These are phyloP conservation scores for Neurospora sp. DNA, from an alignment of 495 filamentous ascomycete species.

Conservation along the genomic window DNA sequence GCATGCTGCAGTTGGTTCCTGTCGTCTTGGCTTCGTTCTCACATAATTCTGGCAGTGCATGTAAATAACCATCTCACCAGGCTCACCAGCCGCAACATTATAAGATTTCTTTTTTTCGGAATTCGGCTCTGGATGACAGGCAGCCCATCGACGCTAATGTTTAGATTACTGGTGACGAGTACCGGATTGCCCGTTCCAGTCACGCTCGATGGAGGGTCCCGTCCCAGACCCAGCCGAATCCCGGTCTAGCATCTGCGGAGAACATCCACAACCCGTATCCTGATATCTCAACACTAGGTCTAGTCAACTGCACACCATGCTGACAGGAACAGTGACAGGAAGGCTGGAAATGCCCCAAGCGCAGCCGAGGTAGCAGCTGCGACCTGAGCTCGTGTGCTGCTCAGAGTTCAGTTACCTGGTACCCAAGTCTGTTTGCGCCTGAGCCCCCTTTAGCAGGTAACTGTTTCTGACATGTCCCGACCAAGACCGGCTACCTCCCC, in stretches of 20 bases:
- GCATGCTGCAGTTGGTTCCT: not conserved
- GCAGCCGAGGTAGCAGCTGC: not conserved
- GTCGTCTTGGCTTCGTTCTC: not conserved
- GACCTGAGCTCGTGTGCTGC: not conserved
- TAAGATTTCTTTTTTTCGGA: not conserved
- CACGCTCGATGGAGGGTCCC: not conserved
- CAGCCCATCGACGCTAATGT: not conserved
- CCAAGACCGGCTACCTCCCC: constrained; percentile 11
- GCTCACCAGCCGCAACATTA: not conserved
- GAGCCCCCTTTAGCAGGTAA: constrained; percentile 11
- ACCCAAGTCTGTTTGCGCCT: constrained; percentile 15
- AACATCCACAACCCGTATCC: not conserved
- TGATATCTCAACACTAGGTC: not conserved
- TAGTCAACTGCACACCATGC: not conserved
- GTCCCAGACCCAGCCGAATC: not conserved
- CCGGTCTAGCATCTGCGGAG: not conserved
- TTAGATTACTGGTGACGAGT: not conserved
- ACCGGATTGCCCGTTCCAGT: not conserved
- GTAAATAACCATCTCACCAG: not conserved
- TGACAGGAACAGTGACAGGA: not conserved
- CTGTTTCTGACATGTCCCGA: constrained; percentile 12
- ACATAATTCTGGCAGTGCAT: not conserved
- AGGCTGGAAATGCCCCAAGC: not conserved
- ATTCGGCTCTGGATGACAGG: not conserved
- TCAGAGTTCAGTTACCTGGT: not conserved